A percentile compares a stretch with the other conserved stretches of the same genome.
These are phyloP conservation scores for Talinum fruticosum DNA, from an alignment of 148 eudicot genomes.

Conservation along the genomic window DNA sequence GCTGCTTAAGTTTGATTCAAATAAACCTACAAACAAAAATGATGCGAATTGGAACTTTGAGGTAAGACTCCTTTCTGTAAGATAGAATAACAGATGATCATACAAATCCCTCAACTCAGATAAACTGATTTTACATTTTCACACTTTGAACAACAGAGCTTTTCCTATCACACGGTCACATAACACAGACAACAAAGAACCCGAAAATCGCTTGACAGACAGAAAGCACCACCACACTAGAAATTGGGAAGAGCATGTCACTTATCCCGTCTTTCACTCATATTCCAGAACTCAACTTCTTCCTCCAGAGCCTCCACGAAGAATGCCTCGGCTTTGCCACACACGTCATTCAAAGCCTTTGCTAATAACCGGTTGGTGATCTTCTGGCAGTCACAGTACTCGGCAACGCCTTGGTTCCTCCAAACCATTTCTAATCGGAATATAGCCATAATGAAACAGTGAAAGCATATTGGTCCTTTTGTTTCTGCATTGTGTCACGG, in stretches of 20 bases:
- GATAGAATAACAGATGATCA: too few species aligned
- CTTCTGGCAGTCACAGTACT: constrained; percentile 48
- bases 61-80: too few species aligned
- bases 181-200: not conserved
- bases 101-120: not conserved
- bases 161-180: not conserved
- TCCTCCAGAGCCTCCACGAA: constrained; percentile 48
- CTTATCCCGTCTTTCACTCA: constrained; percentile 40
- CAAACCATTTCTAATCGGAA: too few species aligned
- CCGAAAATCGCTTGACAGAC: not conserved
- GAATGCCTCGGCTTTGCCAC: constrained; percentile 53
- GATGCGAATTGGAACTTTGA: too few species aligned
- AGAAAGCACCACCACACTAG: too few species aligned
- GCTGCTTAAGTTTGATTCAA: too few species aligned
- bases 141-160: not conserved
- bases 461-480: too few species aligned
- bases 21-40: too few species aligned
- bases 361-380: constrained; percentile 47
- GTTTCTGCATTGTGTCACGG: too few species aligned
- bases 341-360: constrained; percentile 45
- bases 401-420: constrained; percentile 64
- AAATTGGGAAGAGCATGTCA: not conserved
- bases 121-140: not conserved
- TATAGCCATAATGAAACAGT: too few species aligned
- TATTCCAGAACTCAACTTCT: constrained; percentile 79